Evolutionary conservation across 495 filamentous ascomycete species (phyloP), one percentile per base, ranked within the genome.

Genomic region (Xylaria scruposa): DNA sequence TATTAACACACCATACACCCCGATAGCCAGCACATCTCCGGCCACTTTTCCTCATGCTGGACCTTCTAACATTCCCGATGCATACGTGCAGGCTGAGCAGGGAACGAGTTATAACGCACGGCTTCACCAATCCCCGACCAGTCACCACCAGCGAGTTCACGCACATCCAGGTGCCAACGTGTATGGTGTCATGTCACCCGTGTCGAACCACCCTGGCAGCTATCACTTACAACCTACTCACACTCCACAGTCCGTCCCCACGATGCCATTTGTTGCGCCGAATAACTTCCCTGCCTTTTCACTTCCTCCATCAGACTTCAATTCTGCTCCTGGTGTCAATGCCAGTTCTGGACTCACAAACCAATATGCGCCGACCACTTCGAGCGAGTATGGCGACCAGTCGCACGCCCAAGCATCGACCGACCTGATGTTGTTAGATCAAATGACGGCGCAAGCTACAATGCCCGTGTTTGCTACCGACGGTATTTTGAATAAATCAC

Each of bases 391-490:
- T 70, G 73, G 73, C 24, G 85, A 82, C 31, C 79, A 86, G 42
- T 81, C 81, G 49, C 83, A 81, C 70, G 79, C 79, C 38, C 88
- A 85, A 74, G 81, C 79, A 21, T 77, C 81, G 10, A 81, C 82
- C 38, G 86, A 88, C 67, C 84, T 88, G 82, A 84, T 88, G 76
- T 75, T 88, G 29, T 84, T 94, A 51, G 93, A 94, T 71, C 87
- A 90, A 61, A 88, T 91, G 81, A 85, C 88, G 59, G 86, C 88
- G 72, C 85, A 88, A 44, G 91, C 89, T 76, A 89, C 91, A 12
- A 91, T 96, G 75, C 93, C 95, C 9, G 90, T 97, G 33, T 97
- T 97, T 80, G 93, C 93, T 17, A 90, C 87, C 42, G 94, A 97
- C 68, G 90, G 88, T 17, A 72, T 88, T 70, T 85, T 94, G 72